Evolutionary conservation across 108 stramenopile genomes (phyloP), one percentile per base, ranked within the genome.

Genomic region (Fragilaria radians): DNA sequence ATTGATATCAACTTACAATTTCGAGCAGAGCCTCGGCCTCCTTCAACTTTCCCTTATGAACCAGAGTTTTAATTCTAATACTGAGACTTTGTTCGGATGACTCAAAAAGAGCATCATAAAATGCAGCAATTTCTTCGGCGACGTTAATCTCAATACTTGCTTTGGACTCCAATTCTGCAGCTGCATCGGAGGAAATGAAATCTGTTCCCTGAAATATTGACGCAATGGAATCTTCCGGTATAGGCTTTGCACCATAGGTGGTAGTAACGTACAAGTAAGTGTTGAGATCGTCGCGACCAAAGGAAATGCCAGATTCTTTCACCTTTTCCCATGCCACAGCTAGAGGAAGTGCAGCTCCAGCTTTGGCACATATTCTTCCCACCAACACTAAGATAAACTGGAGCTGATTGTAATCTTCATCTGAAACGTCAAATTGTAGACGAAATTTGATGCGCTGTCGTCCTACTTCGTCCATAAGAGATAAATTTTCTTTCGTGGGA

Each of bases 21-120:
- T 86, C 81, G 48, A 93, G 68, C n/a, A 88, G 63, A 5, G 48
- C 46, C 59, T 88, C 86, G n/a, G 91, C 91, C 5, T 77, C 86
- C 0, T 53, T 65, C 14, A 82, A 76, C 65, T 86, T 70, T 2
- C 80, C 84, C 50, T 77, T 69, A 5, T 47, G 34, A 0, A 89
- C 88, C 0, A 89, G 62, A 17, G 65, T 46, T 31, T 83, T 78
- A 5, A 93, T 82, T 1, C 80, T 78, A 19, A 84, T 50, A 9
- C 70, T 73, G 7, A 88, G 58, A 32, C 73, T 88, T 55, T 89
- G 84, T 70, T 89, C 88, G 3, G 85, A 79, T 3, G 91, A 76
- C 45, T 77, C 69, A 57, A 71, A 88, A 2, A 93, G 46, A 3
- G 72, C 59, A 66, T 93, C 91, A 57, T 93, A 88, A 59, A 71